Conservation (phyloP, 73 alveolate genomes). For the Paraurostyla sp. region DNA sequence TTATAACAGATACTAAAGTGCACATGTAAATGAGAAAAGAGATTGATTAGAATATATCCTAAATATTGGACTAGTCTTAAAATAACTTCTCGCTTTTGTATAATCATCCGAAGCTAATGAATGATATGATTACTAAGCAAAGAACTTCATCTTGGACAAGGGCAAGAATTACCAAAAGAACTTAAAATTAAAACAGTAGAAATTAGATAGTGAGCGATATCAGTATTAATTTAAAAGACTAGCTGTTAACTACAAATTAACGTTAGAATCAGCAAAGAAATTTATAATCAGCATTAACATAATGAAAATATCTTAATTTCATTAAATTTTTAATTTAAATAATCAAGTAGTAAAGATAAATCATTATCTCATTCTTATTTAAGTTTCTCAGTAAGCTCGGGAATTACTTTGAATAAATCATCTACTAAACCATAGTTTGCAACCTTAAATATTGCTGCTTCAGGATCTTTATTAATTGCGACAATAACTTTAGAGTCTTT, state of each 20-base stretch:
- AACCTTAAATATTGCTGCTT: constrained; percentile 89
- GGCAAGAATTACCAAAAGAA: not conserved
- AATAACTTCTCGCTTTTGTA: not conserved
- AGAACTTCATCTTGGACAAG: not conserved
- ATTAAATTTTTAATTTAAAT: no score
- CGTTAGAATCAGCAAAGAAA: no score
- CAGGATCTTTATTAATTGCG: constrained; percentile 96
- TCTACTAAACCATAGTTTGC: constrained; percentile 95
- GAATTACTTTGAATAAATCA: constrained; percentile 93
- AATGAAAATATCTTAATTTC: not conserved
- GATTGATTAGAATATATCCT: not conserved
- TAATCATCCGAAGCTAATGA: constrained; percentile 29
- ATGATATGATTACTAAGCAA: not conserved
- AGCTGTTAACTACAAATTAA: no score
- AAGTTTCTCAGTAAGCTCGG: constrained; percentile 92
- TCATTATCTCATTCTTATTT: no score
- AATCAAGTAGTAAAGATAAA: no score
- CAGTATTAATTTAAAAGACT: no score
- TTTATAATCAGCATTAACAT: not conserved
- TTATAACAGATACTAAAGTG: not conserved
- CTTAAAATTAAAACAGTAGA: no score
- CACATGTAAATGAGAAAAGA: constrained; percentile 13
- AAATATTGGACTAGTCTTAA: not conserved
- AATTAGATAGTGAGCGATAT: no score
- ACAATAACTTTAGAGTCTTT: constrained; percentile 97